Conservation (phyloP, 2,329 filamentous ascomycete species). For the Talaromyces sp. region DNA sequence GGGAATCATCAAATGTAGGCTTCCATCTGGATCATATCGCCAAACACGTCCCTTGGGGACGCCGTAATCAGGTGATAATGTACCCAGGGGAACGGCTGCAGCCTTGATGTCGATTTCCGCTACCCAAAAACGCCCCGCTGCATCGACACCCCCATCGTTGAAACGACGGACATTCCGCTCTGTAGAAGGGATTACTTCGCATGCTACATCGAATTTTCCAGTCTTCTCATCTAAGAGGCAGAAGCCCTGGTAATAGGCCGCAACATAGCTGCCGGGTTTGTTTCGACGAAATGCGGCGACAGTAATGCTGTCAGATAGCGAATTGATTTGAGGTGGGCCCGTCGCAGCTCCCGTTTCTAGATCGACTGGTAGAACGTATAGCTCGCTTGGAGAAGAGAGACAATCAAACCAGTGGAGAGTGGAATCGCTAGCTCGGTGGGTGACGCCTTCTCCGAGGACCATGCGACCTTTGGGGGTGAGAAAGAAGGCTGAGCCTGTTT, state of each 20-base stretch:
- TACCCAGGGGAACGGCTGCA: neutral
- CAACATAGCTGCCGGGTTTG: conserved; percentile 42
- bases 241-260: conserved; percentile 43
- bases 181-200: conserved; percentile 39
- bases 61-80: conserved; percentile 10
- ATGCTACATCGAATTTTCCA: conserved; percentile 38
- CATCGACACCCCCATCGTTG: conserved; percentile 42
- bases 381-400: conserved; percentile 31
- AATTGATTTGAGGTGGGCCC: conserved; percentile 29
- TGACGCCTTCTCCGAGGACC: conserved; percentile 36
- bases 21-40: conserved; percentile 25
- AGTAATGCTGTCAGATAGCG: conserved; percentile 40
- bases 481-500: conserved; percentile 12
- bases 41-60: conserved; percentile 22
- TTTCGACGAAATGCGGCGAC: conserved; percentile 38
- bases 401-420: conserved; percentile 39
- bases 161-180: conserved; percentile 35
- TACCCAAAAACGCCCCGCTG: conserved; percentile 38
- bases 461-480: conserved; percentile 23
- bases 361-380: conserved; percentile 40
- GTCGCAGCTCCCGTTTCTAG: conserved; percentile 31
- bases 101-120: conserved; percentile 34
- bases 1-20: conserved; percentile 27
- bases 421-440: conserved; percentile 35
- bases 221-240: conserved; percentile 42